phyloP scores from a whole-genome alignment of 129 eudicot genomes.

The Oenanthe sinensis region DNA sequence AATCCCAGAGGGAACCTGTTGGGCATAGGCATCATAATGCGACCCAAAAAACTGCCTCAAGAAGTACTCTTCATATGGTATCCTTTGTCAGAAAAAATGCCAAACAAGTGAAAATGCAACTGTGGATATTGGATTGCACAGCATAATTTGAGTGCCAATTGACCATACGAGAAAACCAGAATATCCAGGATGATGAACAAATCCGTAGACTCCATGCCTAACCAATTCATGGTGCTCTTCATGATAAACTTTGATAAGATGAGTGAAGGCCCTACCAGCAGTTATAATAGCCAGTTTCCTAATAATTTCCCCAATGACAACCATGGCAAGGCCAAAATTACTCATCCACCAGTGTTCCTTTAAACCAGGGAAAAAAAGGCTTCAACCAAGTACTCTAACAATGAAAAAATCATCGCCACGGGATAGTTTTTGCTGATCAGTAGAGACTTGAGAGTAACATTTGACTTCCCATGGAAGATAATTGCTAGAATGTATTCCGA shows the following conservation, averaged over 20 bases:
- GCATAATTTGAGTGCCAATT: slow-evolving; percentile 82
- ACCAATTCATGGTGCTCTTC: slow-evolving; percentile 72
- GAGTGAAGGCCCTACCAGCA: slow-evolving; percentile 93
- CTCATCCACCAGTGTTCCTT: slow-evolving; percentile 73
- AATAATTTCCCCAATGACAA: slow-evolving; percentile 68
- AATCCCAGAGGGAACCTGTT: slow-evolving; percentile 63
- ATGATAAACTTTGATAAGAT: slow-evolving; percentile 60
- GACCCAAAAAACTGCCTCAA: slow-evolving; percentile 72
- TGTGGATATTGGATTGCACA: slow-evolving; percentile 69
- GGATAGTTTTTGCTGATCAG: slow-evolving; percentile 66
- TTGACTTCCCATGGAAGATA: slow-evolving; percentile 56
- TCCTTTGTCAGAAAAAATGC: slow-evolving; percentile 59
- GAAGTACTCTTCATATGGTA: slow-evolving; percentile 85
- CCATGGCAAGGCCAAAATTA: slow-evolving; percentile 70
- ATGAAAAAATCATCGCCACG: slow-evolving; percentile 63
- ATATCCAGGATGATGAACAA: slow-evolving; percentile 85
- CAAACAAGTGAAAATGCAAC: slow-evolving; percentile 59
- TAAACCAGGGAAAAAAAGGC: slow-evolving; percentile 53
- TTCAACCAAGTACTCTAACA: slow-evolving; percentile 66
- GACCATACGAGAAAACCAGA: slow-evolving; percentile 93
- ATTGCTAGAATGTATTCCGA: slow-evolving; percentile 75
- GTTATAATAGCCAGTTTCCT: slow-evolving; percentile 80
- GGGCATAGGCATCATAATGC: slow-evolving; percentile 62
- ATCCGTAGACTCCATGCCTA: slow-evolving; percentile 67
- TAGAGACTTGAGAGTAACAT: slow-evolving; percentile 66